phyloP scores from a whole-genome alignment of 768 basidiomycete genomes.

The Serendipita sp. region DNA sequence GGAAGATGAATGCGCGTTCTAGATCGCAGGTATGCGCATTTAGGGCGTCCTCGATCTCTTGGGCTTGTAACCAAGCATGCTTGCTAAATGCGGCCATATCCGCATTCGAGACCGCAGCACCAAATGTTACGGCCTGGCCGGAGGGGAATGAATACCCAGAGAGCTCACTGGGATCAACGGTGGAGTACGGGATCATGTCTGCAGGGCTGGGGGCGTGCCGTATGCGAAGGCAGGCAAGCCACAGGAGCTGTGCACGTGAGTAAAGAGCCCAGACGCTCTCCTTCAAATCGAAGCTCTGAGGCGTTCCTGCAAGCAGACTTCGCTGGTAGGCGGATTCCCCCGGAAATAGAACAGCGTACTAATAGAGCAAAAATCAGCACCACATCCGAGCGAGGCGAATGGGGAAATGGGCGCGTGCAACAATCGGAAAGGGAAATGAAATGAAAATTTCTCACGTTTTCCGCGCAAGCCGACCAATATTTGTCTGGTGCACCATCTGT shows the following conservation, averaged over 20 bases:
- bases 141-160: neutral
- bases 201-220: constrained; percentile 14
- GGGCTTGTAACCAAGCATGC: constrained; percentile 51
- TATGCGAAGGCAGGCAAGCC: constrained; percentile 52
- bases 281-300: constrained; percentile 24
- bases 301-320: constrained; percentile 20
- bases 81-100: constrained; percentile 44
- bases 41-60: constrained; percentile 49
- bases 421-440: constrained; percentile 7
- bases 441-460: constrained; percentile 55
- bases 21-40: constrained; percentile 55
- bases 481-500: neutral
- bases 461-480: neutral
- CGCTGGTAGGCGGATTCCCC: constrained; percentile 45
- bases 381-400: constrained; percentile 10
- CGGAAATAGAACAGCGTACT: constrained; percentile 58
- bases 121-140: constrained; percentile 1
- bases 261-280: constrained; percentile 73
- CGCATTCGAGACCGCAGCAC: constrained; percentile 28
- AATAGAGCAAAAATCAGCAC: too few species aligned
- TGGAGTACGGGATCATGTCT: neutral
- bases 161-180: neutral
- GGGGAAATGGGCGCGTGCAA: too few species aligned
- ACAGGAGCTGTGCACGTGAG: constrained; percentile 67
- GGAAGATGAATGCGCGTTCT: constrained; percentile 51